These are phyloP conservation scores for Pichia kluyveri DNA, from an alignment of 805 yeast species.

Conservation along the genomic window DNA sequence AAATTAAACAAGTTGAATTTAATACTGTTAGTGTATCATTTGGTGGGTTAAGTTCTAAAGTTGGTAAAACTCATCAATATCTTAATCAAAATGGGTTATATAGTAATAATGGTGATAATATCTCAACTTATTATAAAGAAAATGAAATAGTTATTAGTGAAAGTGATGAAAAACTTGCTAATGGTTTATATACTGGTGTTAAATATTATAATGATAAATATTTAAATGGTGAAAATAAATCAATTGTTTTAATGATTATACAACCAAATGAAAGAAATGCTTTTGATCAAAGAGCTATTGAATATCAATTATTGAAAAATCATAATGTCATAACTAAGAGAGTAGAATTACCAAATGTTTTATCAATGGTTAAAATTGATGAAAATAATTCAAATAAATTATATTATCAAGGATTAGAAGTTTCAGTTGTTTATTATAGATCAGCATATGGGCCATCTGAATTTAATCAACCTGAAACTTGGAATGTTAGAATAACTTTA, in stretches of 20 bases:
- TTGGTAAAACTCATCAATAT: constrained; percentile 65
- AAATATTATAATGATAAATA: constrained; percentile 36
- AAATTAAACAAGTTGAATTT: constrained; percentile 89
- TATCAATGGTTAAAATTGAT: constrained; percentile 32
- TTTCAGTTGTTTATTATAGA: constrained; percentile 84
- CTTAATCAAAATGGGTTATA: constrained; percentile 55
- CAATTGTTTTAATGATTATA: constrained; percentile 65
- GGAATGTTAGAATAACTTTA: constrained; percentile 68
- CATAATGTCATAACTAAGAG: constrained; percentile 57
- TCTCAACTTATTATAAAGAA: constrained; percentile 31
- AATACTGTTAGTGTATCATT: constrained; percentile 94
- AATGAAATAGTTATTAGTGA: constrained; percentile 53
- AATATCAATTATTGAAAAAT: constrained; percentile 51
- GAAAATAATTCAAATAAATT: constrained; percentile 39
- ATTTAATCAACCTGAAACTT: constrained; percentile 53
- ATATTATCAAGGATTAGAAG: constrained; percentile 51
- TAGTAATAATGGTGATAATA: constrained; percentile 32
- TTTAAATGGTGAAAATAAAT: constrained; percentile 22
- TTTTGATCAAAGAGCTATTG: constrained; percentile 84
- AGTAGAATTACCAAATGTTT: constrained; percentile 54
- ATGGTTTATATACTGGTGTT: constrained; percentile 63
- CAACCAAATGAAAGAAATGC: constrained; percentile 84
- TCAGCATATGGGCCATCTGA: constrained; percentile 85
- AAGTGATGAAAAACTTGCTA: constrained; percentile 53
- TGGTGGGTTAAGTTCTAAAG: constrained; percentile 80